phyloP scores from a whole-genome alignment of 1,284 basidiomycete species.

The Sporisorium reilianum region DNA sequence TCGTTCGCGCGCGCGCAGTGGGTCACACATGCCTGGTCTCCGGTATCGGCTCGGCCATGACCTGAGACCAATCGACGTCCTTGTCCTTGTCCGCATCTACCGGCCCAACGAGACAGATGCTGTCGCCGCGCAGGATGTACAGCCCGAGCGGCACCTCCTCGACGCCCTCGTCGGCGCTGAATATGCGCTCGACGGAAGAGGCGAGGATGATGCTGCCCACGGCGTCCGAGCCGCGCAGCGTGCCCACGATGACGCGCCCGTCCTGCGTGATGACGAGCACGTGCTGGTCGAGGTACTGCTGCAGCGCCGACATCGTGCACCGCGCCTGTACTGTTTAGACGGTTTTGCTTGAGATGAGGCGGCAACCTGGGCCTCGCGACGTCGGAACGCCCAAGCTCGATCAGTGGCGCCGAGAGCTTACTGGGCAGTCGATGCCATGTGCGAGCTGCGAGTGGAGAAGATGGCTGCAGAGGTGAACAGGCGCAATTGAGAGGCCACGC shows the following conservation, averaged over 20 bases:
- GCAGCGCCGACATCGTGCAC: slow-evolving; percentile 30
- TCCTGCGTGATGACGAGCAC: slow-evolving; percentile 91
- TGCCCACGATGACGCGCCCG: slow-evolving; percentile 79
- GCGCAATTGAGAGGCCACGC: no score
- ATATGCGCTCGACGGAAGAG: slow-evolving; percentile 62
- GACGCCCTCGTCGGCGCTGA: slow-evolving; percentile 80
- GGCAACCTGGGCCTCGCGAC: no score
- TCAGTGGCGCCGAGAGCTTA: no score
- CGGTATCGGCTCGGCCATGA: slow-evolving; percentile 88
- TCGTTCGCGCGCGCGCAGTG: neutral
- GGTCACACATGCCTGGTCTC: slow-evolving; percentile 51
- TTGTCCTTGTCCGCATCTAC: slow-evolving; percentile 87
- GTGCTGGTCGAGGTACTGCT: slow-evolving; percentile 71
- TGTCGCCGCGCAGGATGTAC: slow-evolving; percentile 96
- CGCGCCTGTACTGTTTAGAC: slow-evolving; percentile 70
- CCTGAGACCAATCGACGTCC: slow-evolving; percentile 80
- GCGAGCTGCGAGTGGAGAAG: no score
- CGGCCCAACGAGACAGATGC: slow-evolving; percentile 92
- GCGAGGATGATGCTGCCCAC: slow-evolving; percentile 64
- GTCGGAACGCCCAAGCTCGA: no score
- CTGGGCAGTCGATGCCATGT: no score
- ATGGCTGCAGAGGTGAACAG: no score
- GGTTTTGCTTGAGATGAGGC: neutral
- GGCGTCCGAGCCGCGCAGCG: slow-evolving; percentile 60
- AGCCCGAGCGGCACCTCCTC: slow-evolving; percentile 95